Evolutionary conservation across 139 green algal genomes (phyloP).

Genomic region (Chlamydomonas schloesseri): DNA sequence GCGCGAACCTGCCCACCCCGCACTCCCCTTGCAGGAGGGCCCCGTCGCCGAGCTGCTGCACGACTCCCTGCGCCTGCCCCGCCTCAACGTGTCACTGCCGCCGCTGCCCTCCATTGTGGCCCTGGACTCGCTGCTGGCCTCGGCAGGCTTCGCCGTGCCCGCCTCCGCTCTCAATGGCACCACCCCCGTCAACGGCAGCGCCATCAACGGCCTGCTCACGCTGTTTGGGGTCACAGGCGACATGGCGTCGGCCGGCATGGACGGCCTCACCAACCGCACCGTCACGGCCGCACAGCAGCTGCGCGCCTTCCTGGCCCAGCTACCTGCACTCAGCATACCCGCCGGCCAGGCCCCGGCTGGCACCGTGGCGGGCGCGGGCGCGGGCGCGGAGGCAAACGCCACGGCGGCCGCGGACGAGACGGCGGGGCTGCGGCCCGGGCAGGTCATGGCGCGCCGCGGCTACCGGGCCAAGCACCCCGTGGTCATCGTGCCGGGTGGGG

Average conservation of each 20-base stretch:
- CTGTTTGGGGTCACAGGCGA: conserved; percentile 14
- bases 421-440: conserved; percentile 40
- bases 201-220: background rate
- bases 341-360: too few relatives aligned
- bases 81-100: conserved; percentile 26
- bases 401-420: background rate
- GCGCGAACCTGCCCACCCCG: too few relatives aligned
- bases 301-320: conserved; percentile 9
- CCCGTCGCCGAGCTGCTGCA: conserved; percentile 7
- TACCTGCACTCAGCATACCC: conserved; percentile 10
- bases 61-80: background rate
- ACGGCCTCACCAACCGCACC: background rate
- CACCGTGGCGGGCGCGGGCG: too few relatives aligned
- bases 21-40: background rate
- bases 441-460: conserved; percentile 47
- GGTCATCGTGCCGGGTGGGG: conserved; percentile 43
- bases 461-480: conserved; percentile 43
- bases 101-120: background rate
- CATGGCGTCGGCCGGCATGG: background rate
- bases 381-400: background rate
- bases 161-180: too few relatives aligned
- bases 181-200: too few relatives aligned
- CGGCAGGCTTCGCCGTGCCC: too few relatives aligned
- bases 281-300: background rate
- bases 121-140: background rate